These are phyloP conservation scores for Lupinus albus DNA, from an alignment of 306 rosid species.

Conservation along the genomic window DNA sequence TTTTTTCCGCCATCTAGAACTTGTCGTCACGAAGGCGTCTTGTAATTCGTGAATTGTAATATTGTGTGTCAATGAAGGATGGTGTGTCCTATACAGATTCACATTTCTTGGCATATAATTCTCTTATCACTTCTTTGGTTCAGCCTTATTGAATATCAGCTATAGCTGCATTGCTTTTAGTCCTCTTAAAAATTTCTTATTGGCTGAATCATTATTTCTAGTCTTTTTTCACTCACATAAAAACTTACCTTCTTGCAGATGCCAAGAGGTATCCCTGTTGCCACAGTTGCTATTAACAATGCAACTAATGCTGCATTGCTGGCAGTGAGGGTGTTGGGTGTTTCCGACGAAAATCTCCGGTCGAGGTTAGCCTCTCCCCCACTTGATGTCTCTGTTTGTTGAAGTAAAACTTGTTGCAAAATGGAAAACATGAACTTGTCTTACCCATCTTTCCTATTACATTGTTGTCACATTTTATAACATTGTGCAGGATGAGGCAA, in stretches of 20 bases:
- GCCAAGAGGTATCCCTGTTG: constrained; percentile 91
- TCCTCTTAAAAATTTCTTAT: background rate
- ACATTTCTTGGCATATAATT: constrained; percentile 14
- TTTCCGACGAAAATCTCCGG: constrained; percentile 45
- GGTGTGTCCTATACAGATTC: background rate
- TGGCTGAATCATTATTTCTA: background rate
- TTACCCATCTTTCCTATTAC: constrained; percentile 2
- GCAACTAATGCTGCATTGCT: constrained; percentile 82
- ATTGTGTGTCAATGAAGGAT: background rate
- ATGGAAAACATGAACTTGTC: background rate
- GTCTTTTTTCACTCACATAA: background rate
- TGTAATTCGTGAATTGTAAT: constrained; percentile 2
- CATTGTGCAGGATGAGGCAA: constrained; percentile 66
- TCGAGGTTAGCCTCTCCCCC: constrained; percentile 55
- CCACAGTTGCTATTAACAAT: constrained; percentile 80
- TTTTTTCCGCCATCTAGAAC: background rate
- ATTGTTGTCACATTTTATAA: constrained; percentile 27
- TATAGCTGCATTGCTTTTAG: constrained; percentile 1
- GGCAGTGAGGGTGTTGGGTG: constrained; percentile 64
- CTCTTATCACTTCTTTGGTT: background rate
- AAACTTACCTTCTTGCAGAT: constrained; percentile 53
- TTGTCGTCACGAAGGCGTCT: constrained; percentile 13
- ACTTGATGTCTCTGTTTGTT: background rate
- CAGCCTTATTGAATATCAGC: constrained; percentile 18
- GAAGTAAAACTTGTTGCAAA: too few relatives aligned